Conservation (phyloP, 345 rosid genomes). For the Sisymbrium irio region DNA sequence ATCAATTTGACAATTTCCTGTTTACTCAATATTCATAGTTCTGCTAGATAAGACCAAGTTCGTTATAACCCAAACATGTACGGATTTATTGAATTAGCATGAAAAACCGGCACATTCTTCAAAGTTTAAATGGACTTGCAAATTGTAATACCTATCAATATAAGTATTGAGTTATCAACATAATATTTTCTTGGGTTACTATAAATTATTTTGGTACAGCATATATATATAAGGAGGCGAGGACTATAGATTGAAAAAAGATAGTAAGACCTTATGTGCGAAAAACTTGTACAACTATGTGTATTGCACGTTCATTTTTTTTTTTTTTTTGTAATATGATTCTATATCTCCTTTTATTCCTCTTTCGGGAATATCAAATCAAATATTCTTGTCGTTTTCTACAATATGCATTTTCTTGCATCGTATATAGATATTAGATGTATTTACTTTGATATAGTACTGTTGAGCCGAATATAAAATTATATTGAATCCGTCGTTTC, state of each 20-base stretch:
- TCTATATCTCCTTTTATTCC: not conserved
- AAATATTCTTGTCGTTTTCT: not conserved
- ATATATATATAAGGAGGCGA: not conserved
- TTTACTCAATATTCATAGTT: not conserved
- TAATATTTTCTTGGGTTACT: not conserved
- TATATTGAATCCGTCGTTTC: constrained; percentile 2
- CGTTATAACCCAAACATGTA: not conserved
- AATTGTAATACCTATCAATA: not conserved
- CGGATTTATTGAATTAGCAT: too few species aligned
- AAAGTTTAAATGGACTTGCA: constrained; percentile 3
- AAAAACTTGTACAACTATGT: not conserved
- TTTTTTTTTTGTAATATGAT: not conserved
- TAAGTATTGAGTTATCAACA: not conserved
- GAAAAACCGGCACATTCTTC: not conserved
- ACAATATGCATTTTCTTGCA: constrained; percentile 2
- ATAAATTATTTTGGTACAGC: not conserved
- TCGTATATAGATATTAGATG: not conserved
- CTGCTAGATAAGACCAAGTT: not conserved
- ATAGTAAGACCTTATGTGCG: not conserved
- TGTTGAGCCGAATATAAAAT: not conserved
- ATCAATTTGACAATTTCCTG: not conserved
- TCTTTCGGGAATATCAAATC: constrained; percentile 9
- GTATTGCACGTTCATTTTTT: constrained; percentile 24
- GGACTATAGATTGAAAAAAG: not conserved
- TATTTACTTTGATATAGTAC: not conserved